Evolutionary conservation across 2,329 filamentous ascomycete species (phyloP).

Genomic region (Colletotrichum sp.): DNA sequence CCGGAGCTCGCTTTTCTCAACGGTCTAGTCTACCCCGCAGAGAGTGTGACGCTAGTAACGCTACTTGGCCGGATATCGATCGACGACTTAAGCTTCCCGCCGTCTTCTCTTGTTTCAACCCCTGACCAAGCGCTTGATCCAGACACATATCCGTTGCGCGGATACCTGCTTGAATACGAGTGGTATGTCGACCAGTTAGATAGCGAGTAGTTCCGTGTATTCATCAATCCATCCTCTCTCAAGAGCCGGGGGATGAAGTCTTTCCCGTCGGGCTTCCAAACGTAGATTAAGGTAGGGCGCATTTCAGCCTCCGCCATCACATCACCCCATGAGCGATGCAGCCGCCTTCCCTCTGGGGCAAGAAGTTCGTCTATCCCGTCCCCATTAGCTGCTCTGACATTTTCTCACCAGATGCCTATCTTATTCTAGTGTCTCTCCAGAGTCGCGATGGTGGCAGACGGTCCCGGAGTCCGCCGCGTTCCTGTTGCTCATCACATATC

Average conservation of each 20-base stretch:
- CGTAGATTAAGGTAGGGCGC: not conserved
- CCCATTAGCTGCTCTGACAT: not conserved
- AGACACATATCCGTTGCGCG: not conserved
- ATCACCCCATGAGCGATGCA: not conserved
- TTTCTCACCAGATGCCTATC: not conserved
- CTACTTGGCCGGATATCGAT: not conserved
- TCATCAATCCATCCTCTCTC: not conserved
- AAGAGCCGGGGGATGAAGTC: not conserved
- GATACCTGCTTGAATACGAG: not conserved
- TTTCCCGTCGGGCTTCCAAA: not conserved
- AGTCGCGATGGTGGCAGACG: not conserved
- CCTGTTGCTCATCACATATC: not conserved
- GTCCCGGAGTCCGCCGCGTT: not conserved
- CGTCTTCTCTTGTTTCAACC: not conserved
- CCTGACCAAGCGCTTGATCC: not conserved
- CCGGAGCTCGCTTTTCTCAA: not conserved
- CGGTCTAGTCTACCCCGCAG: not conserved
- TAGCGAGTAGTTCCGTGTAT: not conserved
- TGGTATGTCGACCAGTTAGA: not conserved
- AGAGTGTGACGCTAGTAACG: not conserved
- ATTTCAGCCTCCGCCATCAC: not conserved
- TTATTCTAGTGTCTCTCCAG: not conserved
- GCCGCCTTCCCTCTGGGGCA: not conserved
- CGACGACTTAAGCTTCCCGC: conserved; percentile 1
- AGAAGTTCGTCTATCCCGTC: not conserved